Percentiles rank a stretch among this genome's conserved stretches.
These are phyloP conservation scores for Neurospora intermedia DNA, from an alignment of 495 filamentous ascomycete species.

Conservation along the genomic window DNA sequence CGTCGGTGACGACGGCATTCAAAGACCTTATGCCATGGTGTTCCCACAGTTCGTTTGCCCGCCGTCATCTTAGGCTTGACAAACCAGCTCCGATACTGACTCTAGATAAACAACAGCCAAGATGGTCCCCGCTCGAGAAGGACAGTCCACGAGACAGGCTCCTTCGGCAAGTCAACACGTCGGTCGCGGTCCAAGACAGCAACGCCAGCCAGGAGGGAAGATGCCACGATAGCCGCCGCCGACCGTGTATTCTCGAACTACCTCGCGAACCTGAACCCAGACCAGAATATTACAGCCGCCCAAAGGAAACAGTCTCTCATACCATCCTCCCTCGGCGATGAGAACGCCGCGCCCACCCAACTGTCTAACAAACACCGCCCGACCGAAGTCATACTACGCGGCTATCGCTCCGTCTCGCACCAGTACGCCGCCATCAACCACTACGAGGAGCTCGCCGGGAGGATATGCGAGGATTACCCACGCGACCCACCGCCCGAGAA, in stretches of 20 bases:
- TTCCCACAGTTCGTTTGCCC: constrained; percentile 38
- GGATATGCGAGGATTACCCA: constrained; percentile 85
- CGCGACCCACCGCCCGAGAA: constrained; percentile 51
- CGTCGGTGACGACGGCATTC: constrained; percentile 44
- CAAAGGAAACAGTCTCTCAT: constrained; percentile 17
- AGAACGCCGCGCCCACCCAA: constrained; percentile 13
- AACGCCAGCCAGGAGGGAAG: constrained; percentile 41
- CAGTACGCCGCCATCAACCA: constrained; percentile 81
- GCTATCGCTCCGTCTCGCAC: constrained; percentile 56
- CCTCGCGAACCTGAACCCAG: constrained; percentile 21
- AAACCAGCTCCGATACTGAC: not conserved
- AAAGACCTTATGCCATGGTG: constrained; percentile 45
- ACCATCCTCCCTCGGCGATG: constrained; percentile 18
- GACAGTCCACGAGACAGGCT: constrained; percentile 38
- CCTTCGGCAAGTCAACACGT: constrained; percentile 46
- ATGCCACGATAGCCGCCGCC: constrained; percentile 43
- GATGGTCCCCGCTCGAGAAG: constrained; percentile 32
- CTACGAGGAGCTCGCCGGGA: constrained; percentile 68
- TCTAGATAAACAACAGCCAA: constrained; percentile 14
- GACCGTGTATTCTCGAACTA: constrained; percentile 39
- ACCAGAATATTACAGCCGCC: constrained; percentile 17
- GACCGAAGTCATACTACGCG: constrained; percentile 73
- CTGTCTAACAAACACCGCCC: constrained; percentile 33
- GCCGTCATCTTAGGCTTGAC: not conserved
- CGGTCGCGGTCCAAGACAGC: constrained; percentile 41